These are phyloP conservation scores for Quercus ilex DNA, from an alignment of 306 rosid genomes.

Conservation along the genomic window DNA sequence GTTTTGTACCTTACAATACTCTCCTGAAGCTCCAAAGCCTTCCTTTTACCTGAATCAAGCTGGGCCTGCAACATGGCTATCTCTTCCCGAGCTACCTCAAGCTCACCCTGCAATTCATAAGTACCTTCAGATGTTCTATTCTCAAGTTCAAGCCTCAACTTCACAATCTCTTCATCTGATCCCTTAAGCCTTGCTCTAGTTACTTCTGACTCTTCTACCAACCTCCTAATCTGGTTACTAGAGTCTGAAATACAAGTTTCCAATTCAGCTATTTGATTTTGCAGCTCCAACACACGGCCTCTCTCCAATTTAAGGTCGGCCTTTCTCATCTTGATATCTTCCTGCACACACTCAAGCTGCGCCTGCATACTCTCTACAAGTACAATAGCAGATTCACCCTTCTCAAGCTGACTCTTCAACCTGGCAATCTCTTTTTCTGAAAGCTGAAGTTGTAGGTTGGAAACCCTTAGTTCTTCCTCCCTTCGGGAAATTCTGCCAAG, in stretches of 20 bases:
- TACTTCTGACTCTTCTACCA: conserved; percentile 41
- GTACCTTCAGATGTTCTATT: conserved; percentile 15
- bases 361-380: conserved; percentile 20
- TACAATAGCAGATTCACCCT: conserved; percentile 6
- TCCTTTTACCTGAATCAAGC: conserved; percentile 32
- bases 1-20: conserved; percentile 27
- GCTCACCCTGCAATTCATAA: conserved; percentile 40
- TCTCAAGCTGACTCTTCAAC: conserved; percentile 34
- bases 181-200: conserved; percentile 34
- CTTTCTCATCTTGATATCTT: conserved; percentile 37
- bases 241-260: conserved; percentile 40
- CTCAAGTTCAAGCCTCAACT: conserved; percentile 34
- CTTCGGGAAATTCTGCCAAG: conserved; percentile 22
- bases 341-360: conserved; percentile 21
- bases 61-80: conserved; percentile 25
- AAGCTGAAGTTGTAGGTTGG: conserved; percentile 36
- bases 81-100: conserved; percentile 32
- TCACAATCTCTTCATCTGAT: conserved; percentile 42
- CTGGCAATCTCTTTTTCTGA: conserved; percentile 37
- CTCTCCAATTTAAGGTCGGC: conserved; percentile 46
- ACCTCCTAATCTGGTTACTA: conserved; percentile 31
- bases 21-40: conserved; percentile 36
- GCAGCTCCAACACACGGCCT: conserved; percentile 36
- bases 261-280: conserved; percentile 35
- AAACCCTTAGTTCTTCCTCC: conserved; percentile 43